Evolutionary conservation across 768 basidiomycete species (phyloP), one percentile per base, ranked within the genome.

Genomic region (Mycena kentingensis): DNA sequence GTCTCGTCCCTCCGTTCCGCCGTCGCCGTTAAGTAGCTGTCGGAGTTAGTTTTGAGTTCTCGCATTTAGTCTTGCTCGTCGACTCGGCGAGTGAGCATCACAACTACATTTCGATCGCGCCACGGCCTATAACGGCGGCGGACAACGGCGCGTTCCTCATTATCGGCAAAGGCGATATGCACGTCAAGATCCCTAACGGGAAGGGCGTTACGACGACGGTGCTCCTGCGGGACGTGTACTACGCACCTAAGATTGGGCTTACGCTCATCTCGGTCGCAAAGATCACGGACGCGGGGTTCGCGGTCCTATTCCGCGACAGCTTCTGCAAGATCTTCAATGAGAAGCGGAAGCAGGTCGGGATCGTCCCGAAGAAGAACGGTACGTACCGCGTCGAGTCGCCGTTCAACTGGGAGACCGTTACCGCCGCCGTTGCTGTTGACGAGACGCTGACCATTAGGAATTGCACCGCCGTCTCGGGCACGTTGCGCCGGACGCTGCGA

Each of bases 261-360:
- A 72, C 69, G 19, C 60, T 73, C 2, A 49, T 73, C 4, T 72
- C 69, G 2, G 62, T 73, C 45, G 64, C 66, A 27, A 44, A 56
- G 19, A 60, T 72, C 18, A 59, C 65, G 22, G 60, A 64, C 13
- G 60, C 60, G 22, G 65, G 68, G 0, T 62, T 53, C 22, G 44
- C 60, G 2, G 49, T 57, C 2, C 53, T 64, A 1, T 72, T 70
- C 42, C 44, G 57, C 4, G 61, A 61, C n/a, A 53, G 58, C 10
- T 53, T 58, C 47, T 68, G 67, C 51, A 36, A 57, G 26, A 65
- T 70, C 35, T 63, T 64, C 29, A 49, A 53, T 43, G 37, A 51
- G 34, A 39, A 53, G 22, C 12, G 46, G 3, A 49, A 54, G 11
- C 5, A 34, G 16, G 41, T 59, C n/a, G 55, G 54, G 16, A 27